phyloP scores from a whole-genome alignment of 75 land plant species.

The Cryptomeria japonica region DNA sequence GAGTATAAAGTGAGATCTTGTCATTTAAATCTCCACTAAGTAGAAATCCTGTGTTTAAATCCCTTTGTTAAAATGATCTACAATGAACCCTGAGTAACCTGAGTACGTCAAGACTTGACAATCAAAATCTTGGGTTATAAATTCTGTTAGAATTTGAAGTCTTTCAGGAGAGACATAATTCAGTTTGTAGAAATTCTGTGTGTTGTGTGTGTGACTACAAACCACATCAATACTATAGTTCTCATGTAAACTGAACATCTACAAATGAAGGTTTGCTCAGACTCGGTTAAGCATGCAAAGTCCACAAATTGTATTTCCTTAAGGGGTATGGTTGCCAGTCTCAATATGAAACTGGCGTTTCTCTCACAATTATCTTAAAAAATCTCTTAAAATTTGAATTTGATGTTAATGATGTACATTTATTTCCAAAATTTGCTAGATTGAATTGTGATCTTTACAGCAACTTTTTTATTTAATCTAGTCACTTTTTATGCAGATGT shows the following conservation, averaged over 20 bases:
- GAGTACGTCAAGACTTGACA: no score
- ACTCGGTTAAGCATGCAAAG: neutral
- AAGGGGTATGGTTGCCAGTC: neutral
- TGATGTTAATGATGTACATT: neutral
- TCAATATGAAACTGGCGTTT: neutral
- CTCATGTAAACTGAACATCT: neutral
- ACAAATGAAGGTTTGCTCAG: neutral
- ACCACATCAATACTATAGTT: neutral
- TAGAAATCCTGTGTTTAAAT: no score
- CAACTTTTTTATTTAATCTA: neutral
- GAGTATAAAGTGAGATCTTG: no score
- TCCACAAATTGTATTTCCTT: neutral
- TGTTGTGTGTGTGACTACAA: no score
- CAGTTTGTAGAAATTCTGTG: no score
- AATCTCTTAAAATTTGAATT: neutral
- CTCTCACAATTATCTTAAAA: neutral
- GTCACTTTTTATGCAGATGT: neutral
- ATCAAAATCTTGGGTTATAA: no score
- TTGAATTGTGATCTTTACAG: neutral
- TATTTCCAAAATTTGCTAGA: neutral
- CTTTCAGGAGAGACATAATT: no score
- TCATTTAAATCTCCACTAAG: no score
- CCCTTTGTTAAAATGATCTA: no score
- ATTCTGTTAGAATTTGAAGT: no score
- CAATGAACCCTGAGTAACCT: no score